Evolutionary conservation across 257 asterid genomes (phyloP).

Genomic region (Lavandula angustifolia): DNA sequence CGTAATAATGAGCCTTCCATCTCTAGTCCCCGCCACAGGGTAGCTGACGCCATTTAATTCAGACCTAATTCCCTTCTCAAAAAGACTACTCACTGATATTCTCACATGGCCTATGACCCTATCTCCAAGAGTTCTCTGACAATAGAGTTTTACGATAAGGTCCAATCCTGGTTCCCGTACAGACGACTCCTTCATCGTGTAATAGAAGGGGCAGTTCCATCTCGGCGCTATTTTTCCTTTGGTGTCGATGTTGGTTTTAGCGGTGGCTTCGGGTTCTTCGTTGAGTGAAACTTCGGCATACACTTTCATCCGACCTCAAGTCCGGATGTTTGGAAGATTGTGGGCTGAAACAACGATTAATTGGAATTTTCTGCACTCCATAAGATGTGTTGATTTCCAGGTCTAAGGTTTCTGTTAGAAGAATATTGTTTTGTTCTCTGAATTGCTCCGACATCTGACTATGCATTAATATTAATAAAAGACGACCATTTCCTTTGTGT

Average conservation of each 20-base stretch:
- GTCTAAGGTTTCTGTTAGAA: too few species aligned
- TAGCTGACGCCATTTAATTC: not conserved
- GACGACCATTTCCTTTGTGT: too few species aligned
- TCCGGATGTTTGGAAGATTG: too few species aligned
- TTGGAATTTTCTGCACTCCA: too few species aligned
- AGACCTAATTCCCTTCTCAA: conserved; percentile 13
- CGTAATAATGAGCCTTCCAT: conserved; percentile 25
- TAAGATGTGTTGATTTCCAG: too few species aligned
- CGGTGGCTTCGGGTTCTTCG: not conserved
- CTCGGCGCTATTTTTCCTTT: conserved; percentile 26
- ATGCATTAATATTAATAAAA: too few species aligned
- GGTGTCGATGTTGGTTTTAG: not conserved
- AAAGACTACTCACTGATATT: conserved; percentile 30
- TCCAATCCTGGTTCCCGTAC: conserved; percentile 7
- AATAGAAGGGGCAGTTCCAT: conserved; percentile 33
- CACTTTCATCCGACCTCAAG: not conserved
- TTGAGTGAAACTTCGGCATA: conserved; percentile 21
- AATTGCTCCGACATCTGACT: too few species aligned
- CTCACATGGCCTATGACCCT: conserved; percentile 31
- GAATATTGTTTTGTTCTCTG: too few species aligned
- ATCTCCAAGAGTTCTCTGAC: conserved; percentile 27
- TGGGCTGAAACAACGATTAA: too few species aligned
- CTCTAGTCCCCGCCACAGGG: conserved; percentile 12
- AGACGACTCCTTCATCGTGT: conserved; percentile 30
- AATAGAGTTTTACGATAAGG: conserved; percentile 29